Percentiles rank a stretch among this genome's conserved stretches.
Evolutionary conservation across 768 basidiomycete species (phyloP).

Genomic region (Kwoniella botswanensis): DNA sequence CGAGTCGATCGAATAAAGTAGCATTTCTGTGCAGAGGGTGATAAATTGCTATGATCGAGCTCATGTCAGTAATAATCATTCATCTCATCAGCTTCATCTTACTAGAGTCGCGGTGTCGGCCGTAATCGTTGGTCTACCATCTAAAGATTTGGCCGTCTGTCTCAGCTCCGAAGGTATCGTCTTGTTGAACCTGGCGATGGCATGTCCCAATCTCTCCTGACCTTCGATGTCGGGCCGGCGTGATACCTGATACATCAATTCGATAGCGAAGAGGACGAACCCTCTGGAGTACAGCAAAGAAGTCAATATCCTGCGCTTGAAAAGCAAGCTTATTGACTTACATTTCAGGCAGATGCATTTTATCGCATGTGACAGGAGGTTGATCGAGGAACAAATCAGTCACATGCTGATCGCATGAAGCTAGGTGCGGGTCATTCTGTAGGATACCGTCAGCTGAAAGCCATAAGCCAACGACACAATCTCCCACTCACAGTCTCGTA

Average conservation of each 20-base stretch:
- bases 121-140: conserved; percentile 4
- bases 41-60: conserved; percentile 29
- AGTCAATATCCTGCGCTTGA: not conserved
- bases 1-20: conserved; percentile 17
- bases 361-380: not conserved
- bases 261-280: conserved; percentile 12
- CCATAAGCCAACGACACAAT: not conserved
- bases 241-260: conserved; percentile 16
- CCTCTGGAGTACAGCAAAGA: conserved; percentile 4
- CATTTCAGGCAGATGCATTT: conserved; percentile 12
- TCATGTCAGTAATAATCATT: not conserved
- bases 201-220: conserved; percentile 1
- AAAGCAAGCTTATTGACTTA: not conserved
- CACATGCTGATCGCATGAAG: conserved; percentile 17
- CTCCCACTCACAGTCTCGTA: conserved; percentile 28
- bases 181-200: not conserved
- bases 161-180: conserved; percentile 2
- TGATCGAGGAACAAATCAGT: conserved; percentile 3
- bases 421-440: conserved; percentile 19
- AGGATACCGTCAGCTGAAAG: not conserved
- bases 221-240: not conserved
- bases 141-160: conserved; percentile 6
- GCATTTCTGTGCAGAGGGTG: conserved; percentile 29
- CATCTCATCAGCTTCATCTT: not conserved
- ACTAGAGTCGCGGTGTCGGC: conserved; percentile 17